phyloP scores from a whole-genome alignment of 139 green algal genomes.

The Desmodesmus armatus region DNA sequence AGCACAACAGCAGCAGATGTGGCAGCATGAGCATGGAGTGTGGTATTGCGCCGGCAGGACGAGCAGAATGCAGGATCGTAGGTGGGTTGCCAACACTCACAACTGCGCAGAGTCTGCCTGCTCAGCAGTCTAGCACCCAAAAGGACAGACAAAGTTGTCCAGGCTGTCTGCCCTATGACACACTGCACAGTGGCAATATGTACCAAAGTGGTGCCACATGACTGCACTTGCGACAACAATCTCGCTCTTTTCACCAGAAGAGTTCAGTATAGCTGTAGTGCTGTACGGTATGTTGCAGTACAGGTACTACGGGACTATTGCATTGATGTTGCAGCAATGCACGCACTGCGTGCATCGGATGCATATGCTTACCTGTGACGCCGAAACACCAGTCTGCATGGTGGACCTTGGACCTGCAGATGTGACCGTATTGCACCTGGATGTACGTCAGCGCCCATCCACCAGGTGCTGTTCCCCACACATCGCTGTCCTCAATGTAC shows the following conservation, averaged over 20 bases:
- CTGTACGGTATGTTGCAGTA: neutral
- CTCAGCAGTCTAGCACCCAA: no score
- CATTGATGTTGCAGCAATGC: no score
- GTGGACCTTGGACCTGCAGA: neutral
- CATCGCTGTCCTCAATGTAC: constrained; percentile 40
- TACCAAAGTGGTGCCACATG: neutral
- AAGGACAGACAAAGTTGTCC: no score
- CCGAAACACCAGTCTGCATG: constrained; percentile 39
- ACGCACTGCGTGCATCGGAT: neutral
- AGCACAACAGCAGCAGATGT: neutral
- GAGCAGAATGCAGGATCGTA: no score
- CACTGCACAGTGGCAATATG: no score
- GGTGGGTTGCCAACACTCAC: no score
- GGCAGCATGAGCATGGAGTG: neutral
- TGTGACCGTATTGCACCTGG: constrained; percentile 44
- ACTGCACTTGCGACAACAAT: neutral
- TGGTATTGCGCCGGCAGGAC: no score
- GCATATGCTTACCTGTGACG: neutral
- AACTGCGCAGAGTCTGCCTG: no score
- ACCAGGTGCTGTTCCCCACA: neutral
- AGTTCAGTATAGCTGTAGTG: neutral
- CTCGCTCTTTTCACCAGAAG: neutral
- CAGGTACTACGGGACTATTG: no score
- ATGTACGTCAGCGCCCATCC: constrained; percentile 24
- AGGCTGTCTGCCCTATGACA: no score